Evolutionary conservation across 768 basidiomycete genomes (phyloP), one percentile per base, ranked within the genome.

Genomic region (Pulveroboletus sp.): DNA sequence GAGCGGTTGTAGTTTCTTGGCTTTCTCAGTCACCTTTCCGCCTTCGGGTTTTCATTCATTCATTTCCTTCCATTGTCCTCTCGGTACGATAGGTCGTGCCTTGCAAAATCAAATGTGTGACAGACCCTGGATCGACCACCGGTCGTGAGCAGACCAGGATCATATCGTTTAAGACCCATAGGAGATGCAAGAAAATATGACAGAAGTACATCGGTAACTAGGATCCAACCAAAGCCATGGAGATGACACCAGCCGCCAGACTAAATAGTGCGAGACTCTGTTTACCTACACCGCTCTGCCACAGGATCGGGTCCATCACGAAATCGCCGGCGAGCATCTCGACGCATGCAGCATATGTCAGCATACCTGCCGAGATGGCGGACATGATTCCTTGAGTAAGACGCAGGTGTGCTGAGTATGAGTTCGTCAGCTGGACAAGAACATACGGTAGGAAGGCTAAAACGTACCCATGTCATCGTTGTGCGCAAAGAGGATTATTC

Each of bases 321-420:
- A 91, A 90, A 65, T 92, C 89, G 3, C 80, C 89, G 0, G 87
- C 89, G 43, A 92, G 78, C 85, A 92, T 91, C 74, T 91, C 90
- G 7, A 91, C 87, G 10, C 83, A 87, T 11, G 85, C 80, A 0
- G 85, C 89, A 58, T 90, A 91, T 38, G 85, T 89, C 41, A 92
- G 76, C 84, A 91, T 82, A 4, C 89, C 88, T 1, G 88, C 86
- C 0, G 85, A 88, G 27, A 90, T 73, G n/a, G 86, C 87, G 7
- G 82, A 84, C 84, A 90, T 83, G 37, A 90, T 60, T 19, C 89
- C 89, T 61, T 87, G 83, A 1, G 75, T 74, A 14, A 86, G 72
- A 32, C 72, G 67, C 63, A 84, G 70, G n/a, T 71, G 70, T 10
- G 72, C 77, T 77, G 56, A 17, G 13, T 5, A 8, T 12, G 2